Evolutionary conservation across 78 protist species (phyloP).

Genomic region (Goniomonas avonlea): DNA sequence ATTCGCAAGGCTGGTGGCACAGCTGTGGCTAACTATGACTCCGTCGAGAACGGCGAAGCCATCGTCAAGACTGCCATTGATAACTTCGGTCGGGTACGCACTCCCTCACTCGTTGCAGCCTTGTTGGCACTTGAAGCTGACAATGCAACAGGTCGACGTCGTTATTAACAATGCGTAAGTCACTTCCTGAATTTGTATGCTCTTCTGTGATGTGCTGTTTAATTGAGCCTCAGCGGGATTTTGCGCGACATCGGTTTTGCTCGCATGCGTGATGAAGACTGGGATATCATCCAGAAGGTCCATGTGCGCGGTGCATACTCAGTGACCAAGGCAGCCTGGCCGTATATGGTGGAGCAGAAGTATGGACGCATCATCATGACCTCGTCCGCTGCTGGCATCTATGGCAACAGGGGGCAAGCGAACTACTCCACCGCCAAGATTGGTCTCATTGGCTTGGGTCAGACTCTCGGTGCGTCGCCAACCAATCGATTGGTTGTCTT

Average conservation of each 20-base stretch:
- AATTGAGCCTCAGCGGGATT: constrained; percentile 43
- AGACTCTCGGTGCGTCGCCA: too few species aligned
- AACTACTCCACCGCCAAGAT: constrained; percentile 70
- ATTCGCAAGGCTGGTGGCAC: constrained; percentile 59
- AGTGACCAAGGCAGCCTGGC: constrained; percentile 49
- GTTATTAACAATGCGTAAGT: constrained; percentile 68
- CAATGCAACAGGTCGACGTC: constrained; percentile 59
- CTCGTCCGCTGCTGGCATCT: constrained; percentile 66
- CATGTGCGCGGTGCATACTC: constrained; percentile 63
- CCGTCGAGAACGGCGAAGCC: constrained; percentile 65
- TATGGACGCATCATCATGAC: constrained; percentile 71
- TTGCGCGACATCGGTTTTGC: constrained; percentile 63
- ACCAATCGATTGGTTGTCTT: too few species aligned
- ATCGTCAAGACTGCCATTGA: constrained; percentile 61
- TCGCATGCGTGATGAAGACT: constrained; percentile 63
- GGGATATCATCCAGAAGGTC: constrained; percentile 60
- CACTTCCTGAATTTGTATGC: not conserved
- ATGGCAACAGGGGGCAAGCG: constrained; percentile 72
- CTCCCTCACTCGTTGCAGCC: too few species aligned
- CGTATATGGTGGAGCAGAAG: constrained; percentile 56
- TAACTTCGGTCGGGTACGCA: constrained; percentile 61
- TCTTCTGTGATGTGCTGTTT: too few species aligned
- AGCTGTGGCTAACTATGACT: constrained; percentile 72
- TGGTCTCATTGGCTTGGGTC: constrained; percentile 58
- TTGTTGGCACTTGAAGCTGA: too few species aligned